These are phyloP conservation scores for Amaranthus hypochondriacus DNA, from an alignment of 148 eudicot genomes.

Conservation along the genomic window DNA sequence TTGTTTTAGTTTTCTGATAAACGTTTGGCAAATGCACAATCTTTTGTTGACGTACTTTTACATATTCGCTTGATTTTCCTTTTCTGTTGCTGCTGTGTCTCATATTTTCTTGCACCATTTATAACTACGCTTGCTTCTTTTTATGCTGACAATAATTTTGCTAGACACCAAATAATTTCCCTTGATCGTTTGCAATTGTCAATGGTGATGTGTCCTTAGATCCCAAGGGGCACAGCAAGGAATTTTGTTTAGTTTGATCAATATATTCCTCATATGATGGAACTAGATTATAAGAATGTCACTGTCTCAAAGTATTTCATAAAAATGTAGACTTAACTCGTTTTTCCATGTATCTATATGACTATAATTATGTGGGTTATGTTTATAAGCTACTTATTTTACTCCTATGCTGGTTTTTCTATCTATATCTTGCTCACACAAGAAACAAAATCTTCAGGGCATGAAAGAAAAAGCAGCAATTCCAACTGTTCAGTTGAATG, in stretches of 20 bases:
- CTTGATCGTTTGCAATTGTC: too few species aligned
- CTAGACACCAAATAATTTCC: too few species aligned
- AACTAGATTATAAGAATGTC: neutral
- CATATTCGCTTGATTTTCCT: too few species aligned
- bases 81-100: too few species aligned
- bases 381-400: neutral
- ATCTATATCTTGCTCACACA: neutral
- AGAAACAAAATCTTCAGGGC: conserved; percentile 39
- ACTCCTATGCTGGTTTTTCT: neutral
- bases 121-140: too few species aligned
- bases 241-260: too few species aligned
- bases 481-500: conserved; percentile 72
- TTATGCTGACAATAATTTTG: too few species aligned
- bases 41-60: too few species aligned
- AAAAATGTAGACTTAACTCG: neutral
- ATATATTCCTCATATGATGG: too few species aligned
- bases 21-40: neutral
- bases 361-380: neutral
- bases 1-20: neutral
- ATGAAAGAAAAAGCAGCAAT: conserved; percentile 66
- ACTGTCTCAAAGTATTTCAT: neutral
- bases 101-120: too few species aligned
- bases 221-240: too few species aligned
- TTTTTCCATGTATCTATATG: neutral
- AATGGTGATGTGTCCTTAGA: too few species aligned